Conservation (phyloP, 139 green algal genomes). For the Closterium sp. region DNA sequence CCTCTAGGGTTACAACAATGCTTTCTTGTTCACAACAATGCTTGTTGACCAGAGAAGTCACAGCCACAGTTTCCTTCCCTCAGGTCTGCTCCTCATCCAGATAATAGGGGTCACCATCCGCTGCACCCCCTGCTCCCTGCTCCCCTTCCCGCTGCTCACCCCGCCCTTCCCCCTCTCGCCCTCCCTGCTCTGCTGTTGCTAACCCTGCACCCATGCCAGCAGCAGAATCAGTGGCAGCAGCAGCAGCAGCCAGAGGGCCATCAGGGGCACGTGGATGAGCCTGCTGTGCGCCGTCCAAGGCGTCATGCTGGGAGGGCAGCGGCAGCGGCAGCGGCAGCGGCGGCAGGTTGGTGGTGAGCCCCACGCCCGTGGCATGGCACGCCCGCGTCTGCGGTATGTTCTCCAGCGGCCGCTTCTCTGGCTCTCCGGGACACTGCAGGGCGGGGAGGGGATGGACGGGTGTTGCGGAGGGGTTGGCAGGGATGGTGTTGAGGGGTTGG, state of each 20-base stretch:
- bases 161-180: no score
- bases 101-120: neutral
- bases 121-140: neutral
- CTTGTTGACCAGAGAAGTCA: no score
- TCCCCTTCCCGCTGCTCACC: neutral
- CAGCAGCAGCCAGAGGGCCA: no score
- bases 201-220: neutral
- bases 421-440: neutral
- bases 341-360: neutral
- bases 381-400: neutral
- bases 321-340: neutral
- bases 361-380: neutral
- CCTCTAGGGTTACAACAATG: no score
- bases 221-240: neutral
- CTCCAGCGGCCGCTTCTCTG: neutral
- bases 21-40: no score
- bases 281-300: no score
- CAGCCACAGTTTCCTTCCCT: neutral
- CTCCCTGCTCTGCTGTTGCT: neutral
- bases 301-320: neutral
- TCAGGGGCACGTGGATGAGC: no score
- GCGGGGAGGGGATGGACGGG: no score
- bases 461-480: no score
- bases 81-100: neutral
- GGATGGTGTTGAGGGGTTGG: neutral